These are phyloP conservation scores for Paecilomyces variotii DNA, from an alignment of 2,329 filamentous ascomycete species.

Conservation along the genomic window DNA sequence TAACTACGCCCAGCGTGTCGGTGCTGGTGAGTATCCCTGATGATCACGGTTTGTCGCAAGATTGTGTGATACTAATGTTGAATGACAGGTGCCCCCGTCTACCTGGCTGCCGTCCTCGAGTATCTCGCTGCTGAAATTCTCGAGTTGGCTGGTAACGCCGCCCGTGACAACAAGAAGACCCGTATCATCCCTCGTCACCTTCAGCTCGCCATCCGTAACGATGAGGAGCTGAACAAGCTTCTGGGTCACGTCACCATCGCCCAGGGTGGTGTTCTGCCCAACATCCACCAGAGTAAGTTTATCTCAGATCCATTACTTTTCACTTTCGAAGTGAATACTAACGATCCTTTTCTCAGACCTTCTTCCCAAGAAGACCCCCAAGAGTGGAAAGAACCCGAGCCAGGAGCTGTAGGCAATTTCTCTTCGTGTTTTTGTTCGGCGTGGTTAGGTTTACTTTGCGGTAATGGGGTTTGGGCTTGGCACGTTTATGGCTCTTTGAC, in stretches of 20 bases:
- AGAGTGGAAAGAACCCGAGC: constrained; percentile 84
- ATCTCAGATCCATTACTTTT: constrained; percentile 13
- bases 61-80: constrained; percentile 14
- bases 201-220: constrained; percentile 97
- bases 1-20: constrained; percentile 99
- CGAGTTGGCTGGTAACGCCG: constrained; percentile 96
- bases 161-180: constrained; percentile 99
- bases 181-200: constrained; percentile 99
- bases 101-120: constrained; percentile 94
- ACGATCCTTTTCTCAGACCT: constrained; percentile 59
- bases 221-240: constrained; percentile 99
- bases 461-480: constrained; percentile 64
- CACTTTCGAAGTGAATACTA: constrained; percentile 21
- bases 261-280: constrained; percentile 92
- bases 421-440: constrained; percentile 61
- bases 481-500: constrained; percentile 48
- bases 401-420: constrained; percentile 76
- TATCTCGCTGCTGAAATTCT: constrained; percentile 98
- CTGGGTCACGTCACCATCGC: constrained; percentile 93
- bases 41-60: background rate
- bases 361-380: constrained; percentile 97
- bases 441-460: constrained; percentile 62
- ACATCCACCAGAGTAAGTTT: constrained; percentile 87
- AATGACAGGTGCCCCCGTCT: constrained; percentile 69
- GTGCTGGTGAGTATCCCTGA: constrained; percentile 60